phyloP scores from a whole-genome alignment of 2,329 filamentous ascomycete species.

The Neurospora sp. region DNA sequence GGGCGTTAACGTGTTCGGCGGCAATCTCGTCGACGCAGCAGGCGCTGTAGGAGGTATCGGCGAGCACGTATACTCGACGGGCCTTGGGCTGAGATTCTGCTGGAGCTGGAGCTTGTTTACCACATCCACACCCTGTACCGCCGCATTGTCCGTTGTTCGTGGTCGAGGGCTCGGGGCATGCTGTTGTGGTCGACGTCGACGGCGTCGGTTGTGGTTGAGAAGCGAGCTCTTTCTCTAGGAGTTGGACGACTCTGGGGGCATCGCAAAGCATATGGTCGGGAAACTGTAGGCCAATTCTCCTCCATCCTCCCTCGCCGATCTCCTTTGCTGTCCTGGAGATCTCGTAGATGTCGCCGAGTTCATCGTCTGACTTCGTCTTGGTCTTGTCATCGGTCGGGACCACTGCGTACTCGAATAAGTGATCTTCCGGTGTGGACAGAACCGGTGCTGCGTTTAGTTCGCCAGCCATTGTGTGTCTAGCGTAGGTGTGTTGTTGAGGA shows the following conservation, averaged over 20 bases:
- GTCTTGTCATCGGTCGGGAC: slow-evolving; percentile 17
- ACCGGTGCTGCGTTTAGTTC: slow-evolving; percentile 45
- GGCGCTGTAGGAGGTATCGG: slow-evolving; percentile 91
- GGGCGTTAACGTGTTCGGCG: slow-evolving; percentile 82
- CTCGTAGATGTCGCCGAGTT: slow-evolving; percentile 72
- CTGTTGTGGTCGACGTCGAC: neutral
- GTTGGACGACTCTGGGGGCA: slow-evolving; percentile 67
- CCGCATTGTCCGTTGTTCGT: neutral
- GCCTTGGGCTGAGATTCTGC: slow-evolving; percentile 1
- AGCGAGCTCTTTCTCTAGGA: slow-evolving; percentile 34
- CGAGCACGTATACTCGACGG: slow-evolving; percentile 62
- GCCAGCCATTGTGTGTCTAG: slow-evolving; percentile 28
- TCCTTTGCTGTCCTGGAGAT: slow-evolving; percentile 69
- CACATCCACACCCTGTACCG: slow-evolving; percentile 4
- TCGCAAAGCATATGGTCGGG: slow-evolving; percentile 87
- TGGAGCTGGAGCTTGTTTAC: neutral
- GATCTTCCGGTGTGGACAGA: slow-evolving; percentile 53
- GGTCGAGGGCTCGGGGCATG: neutral
- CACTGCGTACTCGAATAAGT: slow-evolving; percentile 41
- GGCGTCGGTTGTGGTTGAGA: slow-evolving; percentile 6
- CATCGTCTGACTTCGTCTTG: slow-evolving; percentile 45
- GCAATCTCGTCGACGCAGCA: slow-evolving; percentile 97
- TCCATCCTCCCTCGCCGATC: slow-evolving; percentile 62
- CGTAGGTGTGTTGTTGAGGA: neutral
- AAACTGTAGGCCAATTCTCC: slow-evolving; percentile 82